Evolutionary conservation across 106 monocot genomes (phyloP), one percentile per base, ranked within the genome.

Genomic region (Apostasia shenzhenica): DNA sequence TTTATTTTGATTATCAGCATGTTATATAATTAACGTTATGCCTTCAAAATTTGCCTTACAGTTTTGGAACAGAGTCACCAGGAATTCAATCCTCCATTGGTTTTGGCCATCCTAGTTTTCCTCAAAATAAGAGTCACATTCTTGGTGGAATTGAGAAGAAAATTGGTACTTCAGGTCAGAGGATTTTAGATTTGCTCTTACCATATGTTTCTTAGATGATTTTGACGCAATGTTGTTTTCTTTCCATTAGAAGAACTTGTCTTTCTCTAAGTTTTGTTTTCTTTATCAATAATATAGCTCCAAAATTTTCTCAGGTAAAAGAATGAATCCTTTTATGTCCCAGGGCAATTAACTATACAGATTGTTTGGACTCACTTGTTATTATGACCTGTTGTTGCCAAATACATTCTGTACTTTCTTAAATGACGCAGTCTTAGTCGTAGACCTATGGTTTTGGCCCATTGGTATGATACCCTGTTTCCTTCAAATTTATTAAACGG

Each of bases 81-180:
- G 68, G 72, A 72, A 65, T 41, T 55, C 57, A 54, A 72, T 45
- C 80, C 8, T 78, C 37, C 74, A 78, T 57, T 70, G 39, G 54
- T 70, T 88, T 92, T 74, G 57, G 69, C 48, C 84, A 76, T 57
- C 50, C 79, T 45, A 80, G 43, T 49, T 57, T 46, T 26, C 60
- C 70, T 40, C 73, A 73, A 57, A 51, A 26, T 77, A 57, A 52
- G 13, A 74, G 66, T 57, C 80, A 78, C 61, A 62, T 66, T 77
- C 63, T 73, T 53, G 73, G 59, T 75, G 71, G 76, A 68, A 74
- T 64, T 26, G 58, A 57, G 48, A 76, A 81, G 78, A 82, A 87
- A 39, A 80, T 78, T 77, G 84, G 82, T 63, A 56, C 50, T 66
- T 14, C 81, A 72, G 82, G 87, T 87, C 5, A 61, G 45, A 61